Percentiles rank a stretch among this genome's conserved stretches.
Evolutionary conservation across 768 basidiomycete genomes (phyloP).

Genomic region (Coprinopsis cinerea): DNA sequence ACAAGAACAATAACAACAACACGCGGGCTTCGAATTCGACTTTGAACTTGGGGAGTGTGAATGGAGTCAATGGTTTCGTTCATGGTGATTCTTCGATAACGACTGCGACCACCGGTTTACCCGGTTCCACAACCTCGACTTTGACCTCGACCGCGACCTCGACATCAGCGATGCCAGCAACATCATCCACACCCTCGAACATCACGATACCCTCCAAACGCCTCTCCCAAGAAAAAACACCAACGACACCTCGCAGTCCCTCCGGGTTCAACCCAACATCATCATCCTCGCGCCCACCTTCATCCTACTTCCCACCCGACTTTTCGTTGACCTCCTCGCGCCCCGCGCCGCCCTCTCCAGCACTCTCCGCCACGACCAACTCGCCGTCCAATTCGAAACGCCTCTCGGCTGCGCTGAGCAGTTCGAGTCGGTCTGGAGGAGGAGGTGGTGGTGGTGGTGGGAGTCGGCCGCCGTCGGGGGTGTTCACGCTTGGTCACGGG

Average conservation of each 20-base stretch:
- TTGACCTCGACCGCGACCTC: not conserved
- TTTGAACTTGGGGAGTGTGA: not conserved
- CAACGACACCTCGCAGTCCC: not conserved
- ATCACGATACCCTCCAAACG: not conserved
- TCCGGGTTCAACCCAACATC: not conserved
- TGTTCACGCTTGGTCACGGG: not conserved
- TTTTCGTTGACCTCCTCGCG: not conserved
- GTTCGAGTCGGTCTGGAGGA: not conserved
- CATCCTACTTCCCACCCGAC: not conserved
- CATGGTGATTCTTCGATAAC: too few species aligned
- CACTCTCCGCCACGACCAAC: not conserved
- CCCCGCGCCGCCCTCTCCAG: constrained; percentile 7
- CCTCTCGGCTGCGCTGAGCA: not conserved
- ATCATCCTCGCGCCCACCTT: constrained; percentile 2
- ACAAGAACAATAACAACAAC: not conserved
- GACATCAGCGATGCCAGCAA: constrained; percentile 4
- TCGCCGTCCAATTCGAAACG: not conserved
- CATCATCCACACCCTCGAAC: constrained; percentile 2
- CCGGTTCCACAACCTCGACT: too few species aligned
- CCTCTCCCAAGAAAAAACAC: not conserved
- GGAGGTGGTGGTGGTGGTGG: too few species aligned
- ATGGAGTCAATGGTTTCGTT: too few species aligned
- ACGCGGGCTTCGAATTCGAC: not conserved
- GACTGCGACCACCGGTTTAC: too few species aligned
- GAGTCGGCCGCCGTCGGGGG: not conserved